Evolutionary conservation across 177 flowering plant genomes (phyloP), one percentile per base, ranked within the genome.

Genomic region (Telopea speciosissima): DNA sequence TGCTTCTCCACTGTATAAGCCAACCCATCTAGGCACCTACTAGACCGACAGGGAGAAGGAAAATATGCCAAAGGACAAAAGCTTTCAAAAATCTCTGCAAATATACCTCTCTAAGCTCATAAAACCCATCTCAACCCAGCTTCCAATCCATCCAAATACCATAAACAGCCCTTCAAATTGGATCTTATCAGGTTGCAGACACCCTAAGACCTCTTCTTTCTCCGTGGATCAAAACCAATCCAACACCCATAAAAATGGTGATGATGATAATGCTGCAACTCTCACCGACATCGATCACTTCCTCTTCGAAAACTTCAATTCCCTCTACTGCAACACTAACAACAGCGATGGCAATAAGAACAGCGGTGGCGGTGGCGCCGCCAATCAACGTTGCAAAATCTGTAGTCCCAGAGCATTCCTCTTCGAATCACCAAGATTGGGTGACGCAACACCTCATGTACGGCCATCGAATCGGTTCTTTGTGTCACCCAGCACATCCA

Each of bases 251-350:
- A n/a, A n/a, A n/a, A n/a, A n/a, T n/a, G n/a, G n/a, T n/a, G n/a
- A 83, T 5, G 65, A 44, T 5, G 62, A 65, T 13, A 81, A 28
- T 0, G 83, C 85, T 0, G 96, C 90, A 0, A 82, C 92, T 1
- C 81, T 88, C 24, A 70, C 84, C 7, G 93, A 90, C 45, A 62
- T 85, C 24, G 90, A 90, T 24, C 79, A 74, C 0, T 89, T 90
- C 56, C 82, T 87, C n/a, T 74, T 74, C 19, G 89, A 87, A 76
- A 89, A 90, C 56, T 88, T 90, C 82, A 83, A 67, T 59, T 87
- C 91, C 0, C 77, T 88, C 36, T 86, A 82, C 67, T 62, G 68
- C 14, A 45, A 75, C 31, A 69, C 33, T 31, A 31, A 68, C 58
- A 76, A 75, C 1, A 75, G n/a, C n/a, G n/a, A 62, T 2, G 72